A percentile compares a stretch with the other conserved stretches of the same genome.
phyloP scores from a whole-genome alignment of 2,329 filamentous ascomycete species.

The Cladorrhinum sp. region DNA sequence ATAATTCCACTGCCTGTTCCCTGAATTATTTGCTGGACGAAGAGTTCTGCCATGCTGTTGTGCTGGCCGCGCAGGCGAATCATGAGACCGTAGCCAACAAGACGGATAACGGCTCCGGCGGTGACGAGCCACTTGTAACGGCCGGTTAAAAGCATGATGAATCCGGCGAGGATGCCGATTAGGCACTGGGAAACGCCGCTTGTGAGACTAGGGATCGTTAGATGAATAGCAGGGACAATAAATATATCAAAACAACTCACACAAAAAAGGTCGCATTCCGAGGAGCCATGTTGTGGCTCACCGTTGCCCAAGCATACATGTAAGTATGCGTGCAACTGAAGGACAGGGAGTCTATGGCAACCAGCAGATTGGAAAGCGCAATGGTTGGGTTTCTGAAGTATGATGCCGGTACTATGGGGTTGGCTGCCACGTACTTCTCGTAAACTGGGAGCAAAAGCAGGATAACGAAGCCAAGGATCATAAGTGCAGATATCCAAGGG shows the following conservation, averaged over 20 bases:
- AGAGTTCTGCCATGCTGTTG: neutral
- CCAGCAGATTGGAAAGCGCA: neutral
- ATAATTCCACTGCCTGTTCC: neutral
- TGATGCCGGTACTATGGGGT: neutral
- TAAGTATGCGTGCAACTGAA: neutral
- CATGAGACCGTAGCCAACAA: neutral
- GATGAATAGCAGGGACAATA: too few relatives aligned
- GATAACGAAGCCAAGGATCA: neutral
- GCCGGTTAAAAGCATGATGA: neutral
- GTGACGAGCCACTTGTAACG: neutral
- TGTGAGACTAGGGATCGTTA: neutral
- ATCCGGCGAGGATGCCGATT: neutral
- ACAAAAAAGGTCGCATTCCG: neutral
- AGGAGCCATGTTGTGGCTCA: neutral
- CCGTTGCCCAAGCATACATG: neutral
- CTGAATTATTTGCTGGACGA: neutral
- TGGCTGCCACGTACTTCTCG: neutral
- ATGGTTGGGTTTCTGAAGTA: neutral
- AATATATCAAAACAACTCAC: too few relatives aligned
- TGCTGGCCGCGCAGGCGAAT: neutral
- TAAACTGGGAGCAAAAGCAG: neutral
- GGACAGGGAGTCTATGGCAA: neutral
- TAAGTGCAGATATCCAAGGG: neutral
- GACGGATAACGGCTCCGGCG: neutral
- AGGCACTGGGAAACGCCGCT: neutral